These are phyloP conservation scores for Grifola frondosa DNA, from an alignment of 1,284 basidiomycete species.

Conservation along the genomic window DNA sequence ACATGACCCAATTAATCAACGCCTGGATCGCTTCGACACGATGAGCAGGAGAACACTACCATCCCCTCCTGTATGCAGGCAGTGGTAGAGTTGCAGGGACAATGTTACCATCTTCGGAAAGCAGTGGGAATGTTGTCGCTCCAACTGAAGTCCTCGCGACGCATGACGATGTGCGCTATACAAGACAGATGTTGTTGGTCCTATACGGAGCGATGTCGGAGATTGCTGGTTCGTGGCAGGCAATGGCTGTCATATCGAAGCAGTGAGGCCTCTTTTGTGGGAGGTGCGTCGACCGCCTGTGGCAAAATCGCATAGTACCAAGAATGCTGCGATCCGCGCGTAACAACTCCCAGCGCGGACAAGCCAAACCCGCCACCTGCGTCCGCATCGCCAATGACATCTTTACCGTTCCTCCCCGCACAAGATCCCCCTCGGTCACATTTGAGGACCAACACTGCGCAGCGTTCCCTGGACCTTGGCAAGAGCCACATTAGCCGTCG, in stretches of 20 bases:
- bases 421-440: conserved; percentile 17
- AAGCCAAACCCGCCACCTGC: conserved; percentile 21
- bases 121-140: conserved; percentile 81
- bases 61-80: conserved; percentile 75
- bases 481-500: conserved; percentile 59
- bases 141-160: conserved; percentile 79
- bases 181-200: conserved; percentile 84
- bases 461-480: conserved; percentile 23
- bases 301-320: conserved; percentile 25
- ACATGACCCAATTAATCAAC: conserved; percentile 84
- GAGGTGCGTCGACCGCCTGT: conserved; percentile 38
- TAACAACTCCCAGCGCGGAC: conserved; percentile 8
- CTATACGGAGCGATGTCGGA: conserved; percentile 92
- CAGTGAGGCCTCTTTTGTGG: conserved; percentile 67
- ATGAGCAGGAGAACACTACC: conserved; percentile 70
- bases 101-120: conserved; percentile 83
- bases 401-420: conserved; percentile 22
- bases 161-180: conserved; percentile 84
- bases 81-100: conserved; percentile 85
- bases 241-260: conserved; percentile 72
- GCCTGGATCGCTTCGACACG: conserved; percentile 93
- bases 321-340: conserved; percentile 18
- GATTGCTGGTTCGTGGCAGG: conserved; percentile 83
- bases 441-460: conserved; percentile 21
- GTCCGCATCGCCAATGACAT: conserved; percentile 27